Evolutionary conservation across 345 rosid genomes (phyloP), one percentile per base, ranked within the genome.

Genomic region (Fremontodendron californicum): DNA sequence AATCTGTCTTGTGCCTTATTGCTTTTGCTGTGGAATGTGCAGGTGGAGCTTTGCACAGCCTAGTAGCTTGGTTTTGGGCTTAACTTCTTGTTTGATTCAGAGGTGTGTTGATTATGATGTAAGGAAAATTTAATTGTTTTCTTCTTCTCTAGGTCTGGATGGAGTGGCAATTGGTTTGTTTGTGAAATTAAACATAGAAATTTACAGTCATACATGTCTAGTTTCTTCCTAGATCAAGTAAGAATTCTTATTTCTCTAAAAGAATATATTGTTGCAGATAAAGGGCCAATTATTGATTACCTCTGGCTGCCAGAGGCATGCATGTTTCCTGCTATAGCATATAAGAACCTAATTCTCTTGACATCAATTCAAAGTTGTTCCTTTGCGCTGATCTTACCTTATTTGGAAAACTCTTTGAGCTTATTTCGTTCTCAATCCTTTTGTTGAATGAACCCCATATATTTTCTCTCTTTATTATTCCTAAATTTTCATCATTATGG

Each of bases 41-140:
- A 90, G 94, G 90, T 90, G 91, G 86, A 85, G 77, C 75, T 85
- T 77, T 88, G 79, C 78, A 73, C 83, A 76, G 86, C 80, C 81
- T 73, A 78, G 60, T 81, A 76, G 78, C 85, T 79, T 82, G 87
- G 76, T 55, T 63, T 62, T 8, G 12, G 68, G 68, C 13, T 35
- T 35, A 77, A 73, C 84, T 80, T 85, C 86, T 84, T 82, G 85
- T 87, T 84, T 85, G 78, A 81, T 84, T 80, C 82, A 78, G 72
- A 49, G 89, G 88, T 88, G 86, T 89, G 89, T 80, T 83, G 86
- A 78, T 82, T 80, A 83, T 82, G 81, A 73, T 88, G 83, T 82
- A 82, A 84, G 79, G 75, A 79, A 78, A 80, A 76, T 81, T 81
- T 79, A 42, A 81, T 79, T 76, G 70, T 85, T 83, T 82, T 79